A percentile compares a stretch with the other conserved stretches of the same genome.
Evolutionary conservation across 192 early-diverging fungal species (phyloP).

Genomic region (Coemansia sp.): DNA sequence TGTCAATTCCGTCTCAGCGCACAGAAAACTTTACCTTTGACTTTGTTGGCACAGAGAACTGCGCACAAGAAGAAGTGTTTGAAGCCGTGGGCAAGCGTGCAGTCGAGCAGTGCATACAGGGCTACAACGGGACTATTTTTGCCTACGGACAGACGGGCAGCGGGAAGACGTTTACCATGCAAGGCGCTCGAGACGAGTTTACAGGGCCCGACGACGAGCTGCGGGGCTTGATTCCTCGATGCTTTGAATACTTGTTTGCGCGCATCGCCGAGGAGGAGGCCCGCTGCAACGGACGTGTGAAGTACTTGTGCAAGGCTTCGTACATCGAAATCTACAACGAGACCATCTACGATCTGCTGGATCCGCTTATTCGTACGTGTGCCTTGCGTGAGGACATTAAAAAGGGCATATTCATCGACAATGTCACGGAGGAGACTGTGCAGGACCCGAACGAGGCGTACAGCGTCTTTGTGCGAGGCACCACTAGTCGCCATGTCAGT

Average conservation of each 20-base stretch:
- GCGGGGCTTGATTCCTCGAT: slow-evolving; percentile 64
- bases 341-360: slow-evolving; percentile 83
- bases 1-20: slow-evolving; percentile 55
- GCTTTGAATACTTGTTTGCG: slow-evolving; percentile 62
- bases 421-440: slow-evolving; percentile 65
- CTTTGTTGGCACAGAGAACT: slow-evolving; percentile 59
- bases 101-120: slow-evolving; percentile 66
- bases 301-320: slow-evolving; percentile 80
- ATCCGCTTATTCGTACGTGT: slow-evolving; percentile 58
- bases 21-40: slow-evolving; percentile 68
- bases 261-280: slow-evolving; percentile 56
- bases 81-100: slow-evolving; percentile 59
- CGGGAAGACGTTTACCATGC: slow-evolving; percentile 79
- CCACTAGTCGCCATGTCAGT: slow-evolving; percentile 68
- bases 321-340: slow-evolving; percentile 97
- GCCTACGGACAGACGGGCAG: slow-evolving; percentile 75
- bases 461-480: slow-evolving; percentile 63
- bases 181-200: slow-evolving; percentile 79
- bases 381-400: slow-evolving; percentile 69
- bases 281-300: slow-evolving; percentile 53
- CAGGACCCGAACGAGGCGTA: slow-evolving; percentile 62
- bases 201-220: slow-evolving; percentile 66
- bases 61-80: slow-evolving; percentile 54
- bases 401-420: slow-evolving; percentile 65
- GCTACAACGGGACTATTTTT: slow-evolving; percentile 75